Conservation (phyloP, 768 basidiomycete genomes). For the Russula virescens region DNA sequence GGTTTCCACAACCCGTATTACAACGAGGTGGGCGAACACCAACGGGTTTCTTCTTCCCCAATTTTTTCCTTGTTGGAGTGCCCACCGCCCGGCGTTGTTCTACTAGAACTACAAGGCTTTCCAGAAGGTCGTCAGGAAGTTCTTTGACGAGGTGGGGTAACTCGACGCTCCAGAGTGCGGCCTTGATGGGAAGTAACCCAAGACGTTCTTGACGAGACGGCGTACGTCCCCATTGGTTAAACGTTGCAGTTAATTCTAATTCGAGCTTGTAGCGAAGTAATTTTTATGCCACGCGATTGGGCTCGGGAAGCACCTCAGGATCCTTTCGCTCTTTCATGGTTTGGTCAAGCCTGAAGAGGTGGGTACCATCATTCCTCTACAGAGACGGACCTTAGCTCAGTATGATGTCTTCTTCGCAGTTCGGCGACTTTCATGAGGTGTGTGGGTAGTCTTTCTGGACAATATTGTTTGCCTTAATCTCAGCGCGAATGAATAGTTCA, state of each 20-base stretch:
- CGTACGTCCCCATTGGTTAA: conserved; percentile 38
- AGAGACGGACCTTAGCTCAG: not conserved
- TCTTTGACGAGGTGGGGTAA: conserved; percentile 63
- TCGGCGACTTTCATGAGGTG: conserved; percentile 88
- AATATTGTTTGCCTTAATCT: not conserved
- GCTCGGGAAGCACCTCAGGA: conserved; percentile 87
- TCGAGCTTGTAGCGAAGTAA: conserved; percentile 42
- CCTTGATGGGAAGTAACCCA: conserved; percentile 84
- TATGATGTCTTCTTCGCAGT: conserved; percentile 30
- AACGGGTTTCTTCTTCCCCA: not conserved
- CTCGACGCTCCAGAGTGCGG: conserved; percentile 55
- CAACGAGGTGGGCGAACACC: conserved; percentile 44
- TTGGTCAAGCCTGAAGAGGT: conserved; percentile 68
- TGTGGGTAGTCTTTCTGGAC: conserved; percentile 5
- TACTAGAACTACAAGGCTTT: conserved; percentile 58
- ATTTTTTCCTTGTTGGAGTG: not conserved
- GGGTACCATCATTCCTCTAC: not conserved
- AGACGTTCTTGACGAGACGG: conserved; percentile 76
- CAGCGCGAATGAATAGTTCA: conserved; percentile 24
- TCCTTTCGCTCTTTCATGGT: conserved; percentile 65
- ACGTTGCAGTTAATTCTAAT: conserved; percentile 21
- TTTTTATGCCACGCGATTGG: conserved; percentile 89
- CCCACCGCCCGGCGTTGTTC: conserved; percentile 40
- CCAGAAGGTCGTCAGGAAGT: conserved; percentile 53
- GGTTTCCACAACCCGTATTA: conserved; percentile 77